phyloP scores from a whole-genome alignment of 2,329 filamentous ascomycete genomes.

The Fusarium armeniacum region DNA sequence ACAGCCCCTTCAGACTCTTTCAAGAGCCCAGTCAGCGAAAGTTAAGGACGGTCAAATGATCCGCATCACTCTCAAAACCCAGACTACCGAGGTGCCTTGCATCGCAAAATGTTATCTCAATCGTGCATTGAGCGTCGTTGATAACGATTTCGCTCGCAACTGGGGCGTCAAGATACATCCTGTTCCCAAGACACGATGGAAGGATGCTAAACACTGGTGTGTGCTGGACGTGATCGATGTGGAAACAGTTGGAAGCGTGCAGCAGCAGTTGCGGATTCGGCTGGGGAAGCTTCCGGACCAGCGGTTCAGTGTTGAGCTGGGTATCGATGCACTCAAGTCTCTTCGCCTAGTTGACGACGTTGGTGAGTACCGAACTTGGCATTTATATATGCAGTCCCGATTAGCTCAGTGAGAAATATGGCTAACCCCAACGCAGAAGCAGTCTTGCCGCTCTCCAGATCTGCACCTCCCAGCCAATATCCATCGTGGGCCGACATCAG shows the following conservation, averaged over 20 bases:
- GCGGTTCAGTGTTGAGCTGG: slow-evolving; percentile 30
- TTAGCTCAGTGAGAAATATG: neutral
- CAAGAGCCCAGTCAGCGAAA: slow-evolving; percentile 18
- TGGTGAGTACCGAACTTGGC: slow-evolving; percentile 27
- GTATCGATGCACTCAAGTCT: slow-evolving; percentile 24
- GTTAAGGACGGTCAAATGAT: slow-evolving; percentile 41
- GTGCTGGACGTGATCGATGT: slow-evolving; percentile 36
- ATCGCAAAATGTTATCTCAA: slow-evolving; percentile 38
- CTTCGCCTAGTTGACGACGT: slow-evolving; percentile 29
- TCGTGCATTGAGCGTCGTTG: slow-evolving; percentile 21
- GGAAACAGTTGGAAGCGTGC: slow-evolving; percentile 36
- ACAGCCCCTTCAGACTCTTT: slow-evolving; percentile 12
- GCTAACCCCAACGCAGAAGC: slow-evolving; percentile 18
- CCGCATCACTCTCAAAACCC: slow-evolving; percentile 33
- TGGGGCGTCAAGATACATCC: slow-evolving; percentile 22
- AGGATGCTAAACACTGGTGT: slow-evolving; percentile 29
- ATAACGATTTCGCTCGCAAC: slow-evolving; percentile 32
- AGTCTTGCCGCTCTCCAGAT: slow-evolving; percentile 17
- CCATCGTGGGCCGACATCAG: slow-evolving; percentile 8
- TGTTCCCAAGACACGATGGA: slow-evolving; percentile 24
- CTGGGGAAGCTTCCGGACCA: slow-evolving; percentile 29
- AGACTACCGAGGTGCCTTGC: slow-evolving; percentile 29
- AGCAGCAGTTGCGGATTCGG: slow-evolving; percentile 20
- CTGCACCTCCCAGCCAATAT: slow-evolving; percentile 35
- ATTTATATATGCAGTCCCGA: neutral